A percentile compares a stretch with the other conserved stretches of the same genome.
Evolutionary conservation across 257 asterid genomes (phyloP).

Genomic region (Solanum bulbocastanum): DNA sequence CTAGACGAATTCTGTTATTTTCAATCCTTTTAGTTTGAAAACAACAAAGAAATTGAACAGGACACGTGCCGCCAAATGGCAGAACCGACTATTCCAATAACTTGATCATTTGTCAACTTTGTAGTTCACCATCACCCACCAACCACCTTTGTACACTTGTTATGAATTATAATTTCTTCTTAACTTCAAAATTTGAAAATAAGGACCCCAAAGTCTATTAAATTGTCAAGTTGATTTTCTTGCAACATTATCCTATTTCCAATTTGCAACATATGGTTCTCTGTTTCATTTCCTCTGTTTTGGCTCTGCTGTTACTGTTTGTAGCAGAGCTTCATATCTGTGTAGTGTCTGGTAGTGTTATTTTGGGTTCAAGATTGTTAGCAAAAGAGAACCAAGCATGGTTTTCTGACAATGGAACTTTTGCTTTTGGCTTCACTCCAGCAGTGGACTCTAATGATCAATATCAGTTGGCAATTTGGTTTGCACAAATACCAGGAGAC

Average conservation of each 20-base stretch:
- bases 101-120: constrained; percentile 41
- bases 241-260: background rate
- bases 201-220: constrained; percentile 14
- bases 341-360: constrained; percentile 19
- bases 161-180: constrained; percentile 1
- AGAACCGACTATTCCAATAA: background rate
- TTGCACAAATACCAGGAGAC: constrained; percentile 64
- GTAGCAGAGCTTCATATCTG: constrained; percentile 10
- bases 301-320: constrained; percentile 8
- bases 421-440: constrained; percentile 65
- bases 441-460: constrained; percentile 14
- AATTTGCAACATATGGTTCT: constrained; percentile 7
- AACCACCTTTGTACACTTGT: constrained; percentile 64
- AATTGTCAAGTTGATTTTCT: background rate
- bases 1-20: background rate
- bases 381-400: constrained; percentile 56
- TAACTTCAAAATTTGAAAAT: background rate
- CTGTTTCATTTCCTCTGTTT: background rate
- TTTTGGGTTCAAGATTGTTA: constrained; percentile 46
- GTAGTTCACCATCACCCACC: constrained; percentile 81
- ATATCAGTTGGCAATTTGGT: constrained; percentile 70
- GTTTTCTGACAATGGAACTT: constrained; percentile 71
- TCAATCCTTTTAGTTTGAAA: background rate
- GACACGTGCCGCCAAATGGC: background rate
- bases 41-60: background rate